Evolutionary conservation across 139 green algal genomes (phyloP).

Genomic region (Chlorella sp.): DNA sequence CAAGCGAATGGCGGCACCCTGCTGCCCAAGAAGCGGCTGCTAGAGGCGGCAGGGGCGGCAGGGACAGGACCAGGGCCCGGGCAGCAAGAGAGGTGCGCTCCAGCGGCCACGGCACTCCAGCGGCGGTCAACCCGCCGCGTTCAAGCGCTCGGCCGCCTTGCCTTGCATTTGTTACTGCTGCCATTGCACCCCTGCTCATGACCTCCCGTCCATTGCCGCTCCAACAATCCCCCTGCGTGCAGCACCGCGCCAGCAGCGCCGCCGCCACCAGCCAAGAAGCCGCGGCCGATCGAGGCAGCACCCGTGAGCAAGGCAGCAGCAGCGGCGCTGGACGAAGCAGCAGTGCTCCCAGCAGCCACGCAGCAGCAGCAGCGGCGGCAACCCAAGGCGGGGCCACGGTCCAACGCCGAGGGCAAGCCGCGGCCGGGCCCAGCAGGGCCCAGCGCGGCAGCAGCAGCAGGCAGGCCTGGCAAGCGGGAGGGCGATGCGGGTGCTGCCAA

Average conservation of each 20-base stretch:
- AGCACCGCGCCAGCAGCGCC: not conserved
- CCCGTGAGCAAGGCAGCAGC: not conserved
- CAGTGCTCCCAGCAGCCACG: not conserved
- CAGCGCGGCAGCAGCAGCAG: not conserved
- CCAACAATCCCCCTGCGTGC: not conserved
- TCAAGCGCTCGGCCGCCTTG: not conserved
- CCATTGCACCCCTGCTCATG: not conserved
- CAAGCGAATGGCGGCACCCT: not conserved
- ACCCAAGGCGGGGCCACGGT: not conserved
- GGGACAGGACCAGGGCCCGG: not conserved
- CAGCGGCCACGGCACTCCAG: not conserved
- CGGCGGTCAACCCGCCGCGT: no score
- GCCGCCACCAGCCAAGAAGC: not conserved
- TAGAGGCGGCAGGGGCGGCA: not conserved
- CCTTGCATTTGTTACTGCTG: not conserved
- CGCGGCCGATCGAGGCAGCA: not conserved
- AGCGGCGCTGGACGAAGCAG: not conserved
- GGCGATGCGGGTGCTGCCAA: not conserved
- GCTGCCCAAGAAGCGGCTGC: conserved; percentile 15
- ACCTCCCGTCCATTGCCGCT: not conserved
- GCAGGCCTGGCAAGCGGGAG: conserved; percentile 4
- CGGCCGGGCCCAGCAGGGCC: not conserved
- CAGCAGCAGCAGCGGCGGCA: not conserved
- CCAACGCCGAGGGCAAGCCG: not conserved
- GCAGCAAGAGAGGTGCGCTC: conserved; percentile 19